Base-by-base conservation (phyloP, 208 protist genomes). In the Leishmania mexicana region DNA sequence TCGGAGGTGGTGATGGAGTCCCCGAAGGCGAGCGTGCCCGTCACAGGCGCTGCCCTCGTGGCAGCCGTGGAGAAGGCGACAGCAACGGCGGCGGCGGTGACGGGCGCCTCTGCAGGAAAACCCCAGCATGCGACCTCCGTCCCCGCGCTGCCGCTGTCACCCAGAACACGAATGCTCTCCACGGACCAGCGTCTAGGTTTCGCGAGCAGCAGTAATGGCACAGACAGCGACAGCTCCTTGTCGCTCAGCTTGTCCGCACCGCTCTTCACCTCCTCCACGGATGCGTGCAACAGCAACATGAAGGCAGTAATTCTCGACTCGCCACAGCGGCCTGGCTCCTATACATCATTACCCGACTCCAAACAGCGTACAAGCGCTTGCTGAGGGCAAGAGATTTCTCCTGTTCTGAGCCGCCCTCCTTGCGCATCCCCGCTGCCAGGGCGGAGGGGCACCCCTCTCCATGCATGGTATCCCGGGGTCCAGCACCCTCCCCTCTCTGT, bases 1-100 rank as follows among this genome's bases (percentile, higher is more conserved):
- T 80, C 87, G 58, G 89, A 93, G 70, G 87, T 90, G 71, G 42
- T 51, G 60, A 87, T 87, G 83, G 82, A 87, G 87, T 79, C 75
- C 57, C 75, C 77, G 24, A 76, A 53, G 54, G 81, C 71, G 35
- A 35, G 31, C 47, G 62, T 68, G 31, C 67, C 80, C 65, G 35
- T 79, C 53, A 28, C 38, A 57, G 74, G n/a, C 54, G 74, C 31
- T 7, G 60, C 35, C 6, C 45, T 84, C 45, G 35, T 76, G 65
- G 28, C 81, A 3, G 53, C 67, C n/a, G 76, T 75, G 1, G 35
- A 64, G 31, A 28, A 70, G 60, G 81, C 45, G 21, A 77, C 47
- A 28, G 70, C 21, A 28, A n/a, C 67, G 10, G 51, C 38, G 53
- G 76, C 49, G 3, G 76, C 45, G 7, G 57, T 79, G 19, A 71